phyloP scores from a whole-genome alignment of 2,329 filamentous ascomycete genomes.

The Volutella citrinella region DNA sequence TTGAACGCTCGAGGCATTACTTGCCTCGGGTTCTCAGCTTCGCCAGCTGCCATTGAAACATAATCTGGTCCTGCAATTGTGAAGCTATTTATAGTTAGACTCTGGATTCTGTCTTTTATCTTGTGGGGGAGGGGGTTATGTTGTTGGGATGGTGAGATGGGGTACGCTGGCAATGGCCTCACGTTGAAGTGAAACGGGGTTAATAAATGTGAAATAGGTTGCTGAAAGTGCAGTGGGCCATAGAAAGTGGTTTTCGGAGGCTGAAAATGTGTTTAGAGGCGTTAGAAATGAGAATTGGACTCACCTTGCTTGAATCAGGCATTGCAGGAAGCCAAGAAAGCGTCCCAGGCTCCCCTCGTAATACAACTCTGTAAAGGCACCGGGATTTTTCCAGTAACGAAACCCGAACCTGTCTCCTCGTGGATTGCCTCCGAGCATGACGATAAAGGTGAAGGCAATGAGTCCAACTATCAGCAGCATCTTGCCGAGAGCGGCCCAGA shows the following conservation, averaged over 20 bases:
- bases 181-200: no score
- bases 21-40: constrained; percentile 66
- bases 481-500: constrained; percentile 70
- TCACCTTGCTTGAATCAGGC: constrained; percentile 68
- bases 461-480: constrained; percentile 69
- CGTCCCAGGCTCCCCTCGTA: constrained; percentile 63
- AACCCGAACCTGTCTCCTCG: constrained; percentile 70
- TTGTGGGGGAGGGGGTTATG: no score
- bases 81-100: no score
- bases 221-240: no score
- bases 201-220: no score
- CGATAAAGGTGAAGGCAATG: constrained; percentile 74
- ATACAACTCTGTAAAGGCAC: constrained; percentile 67
- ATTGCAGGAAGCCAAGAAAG: constrained; percentile 74
- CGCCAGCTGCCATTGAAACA: constrained; percentile 66
- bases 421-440: constrained; percentile 81
- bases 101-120: no score
- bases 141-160: no score
- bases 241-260: no score
- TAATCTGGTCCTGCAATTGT: constrained; percentile 68
- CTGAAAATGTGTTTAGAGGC: no score
- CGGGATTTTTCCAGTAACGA: constrained; percentile 62
- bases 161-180: no score
- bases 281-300: no score
- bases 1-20: constrained; percentile 74